Evolutionary conservation across 495 filamentous ascomycete genomes (phyloP), one percentile per base, ranked within the genome.

Genomic region (Lasiosphaeriaceae sp.): DNA sequence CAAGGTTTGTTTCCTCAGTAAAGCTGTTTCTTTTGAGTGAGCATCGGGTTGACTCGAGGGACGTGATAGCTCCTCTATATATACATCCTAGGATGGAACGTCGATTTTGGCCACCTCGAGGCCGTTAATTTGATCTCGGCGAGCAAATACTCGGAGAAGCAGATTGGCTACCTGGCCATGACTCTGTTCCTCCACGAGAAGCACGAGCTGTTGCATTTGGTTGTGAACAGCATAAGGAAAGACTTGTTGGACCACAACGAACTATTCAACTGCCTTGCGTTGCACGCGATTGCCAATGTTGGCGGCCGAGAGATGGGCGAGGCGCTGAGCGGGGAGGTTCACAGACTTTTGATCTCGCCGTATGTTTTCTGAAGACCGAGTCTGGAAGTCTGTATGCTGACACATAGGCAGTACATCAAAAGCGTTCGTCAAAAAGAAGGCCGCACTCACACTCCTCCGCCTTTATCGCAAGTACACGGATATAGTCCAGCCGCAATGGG

Each of bases 351-450:
- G 54, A 97, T 99, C 55, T 97, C 95, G 29, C 95, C 95, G 90
- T 96, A 79, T 67, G 90, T 82, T 35, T 39, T n/a, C 24, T 12
- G 24, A 9, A 17, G 19, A 41, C 20, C 2, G 2, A 2, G 16
- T 56, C 34, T 44, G 45, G 17, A n/a, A 3, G 48, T 16, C 24
- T 11, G 20, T 43, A 9, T 2, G 20, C 63, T 68, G 39, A 70
- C 58, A 7, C 5, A 11, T 3, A n/a, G 9, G 19, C 47, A 96
- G 92, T 34, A 93, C 95, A 16, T 97, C 93, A 0, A 97, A 97
- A 73, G 81, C 94, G 1, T 99, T 99, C 54, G 95, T 99, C 26
- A 99, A 97, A 78, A 99, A 99, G 79, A 99, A 99, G 78, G 93
- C 95, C 5, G 95, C 95, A 4, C 79, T 99, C 23, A 99, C 95